phyloP scores from a whole-genome alignment of 805 yeast genomes.

The Cyberlindnera mrakii region DNA sequence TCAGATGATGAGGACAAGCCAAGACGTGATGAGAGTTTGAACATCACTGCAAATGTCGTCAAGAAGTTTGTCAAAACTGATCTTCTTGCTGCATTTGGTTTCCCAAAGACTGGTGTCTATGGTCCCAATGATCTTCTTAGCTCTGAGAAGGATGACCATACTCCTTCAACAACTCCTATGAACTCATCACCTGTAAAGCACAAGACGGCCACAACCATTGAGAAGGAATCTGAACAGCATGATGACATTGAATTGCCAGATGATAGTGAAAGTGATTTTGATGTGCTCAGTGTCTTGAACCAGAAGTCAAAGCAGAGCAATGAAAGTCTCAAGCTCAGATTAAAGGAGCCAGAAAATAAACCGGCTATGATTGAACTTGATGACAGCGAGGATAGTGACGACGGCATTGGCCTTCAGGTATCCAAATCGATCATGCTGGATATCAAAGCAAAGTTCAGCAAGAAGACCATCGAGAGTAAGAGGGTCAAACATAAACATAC shows the following conservation, averaged over 20 bases:
- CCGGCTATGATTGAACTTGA: constrained; percentile 14
- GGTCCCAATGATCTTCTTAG: constrained; percentile 1
- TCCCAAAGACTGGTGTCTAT: constrained; percentile 1
- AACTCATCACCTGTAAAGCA: constrained; percentile 3
- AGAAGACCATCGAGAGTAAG: constrained; percentile 12
- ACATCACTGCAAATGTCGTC: constrained; percentile 9
- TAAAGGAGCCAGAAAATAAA: constrained; percentile 2
- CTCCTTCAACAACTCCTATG: constrained; percentile 10
- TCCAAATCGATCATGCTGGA: constrained; percentile 31
- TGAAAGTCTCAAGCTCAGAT: neutral
- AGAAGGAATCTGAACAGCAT: neutral
- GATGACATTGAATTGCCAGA: constrained; percentile 6
- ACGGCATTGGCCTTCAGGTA: constrained; percentile 14
- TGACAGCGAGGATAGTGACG: constrained; percentile 16
- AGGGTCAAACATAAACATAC: constrained; percentile 9
- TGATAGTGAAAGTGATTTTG: constrained; percentile 13
- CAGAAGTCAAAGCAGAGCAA: neutral
- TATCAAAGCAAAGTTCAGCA: constrained; percentile 30
- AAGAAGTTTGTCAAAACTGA: constrained; percentile 16
- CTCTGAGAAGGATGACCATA: constrained; percentile 1
- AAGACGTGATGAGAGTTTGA: constrained; percentile 5
- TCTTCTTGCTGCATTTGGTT: constrained; percentile 20
- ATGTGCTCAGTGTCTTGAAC: constrained; percentile 4
- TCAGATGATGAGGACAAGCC: constrained; percentile 2
- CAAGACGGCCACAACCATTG: neutral